Evolutionary conservation across 768 basidiomycete species (phyloP).

Genomic region (Pluteus cervinus): DNA sequence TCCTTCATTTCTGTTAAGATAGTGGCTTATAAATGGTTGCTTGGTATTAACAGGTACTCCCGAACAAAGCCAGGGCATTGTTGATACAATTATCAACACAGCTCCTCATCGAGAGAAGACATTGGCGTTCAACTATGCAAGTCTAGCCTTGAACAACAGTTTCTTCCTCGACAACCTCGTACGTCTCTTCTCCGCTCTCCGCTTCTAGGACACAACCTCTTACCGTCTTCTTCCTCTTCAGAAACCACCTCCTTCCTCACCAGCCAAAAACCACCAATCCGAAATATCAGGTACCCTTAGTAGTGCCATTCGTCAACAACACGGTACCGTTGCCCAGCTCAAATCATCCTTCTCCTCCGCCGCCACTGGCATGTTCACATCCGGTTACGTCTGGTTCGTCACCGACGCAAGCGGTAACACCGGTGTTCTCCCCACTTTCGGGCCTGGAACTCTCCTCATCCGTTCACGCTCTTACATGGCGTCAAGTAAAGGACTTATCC

Average conservation of each 20-base stretch:
- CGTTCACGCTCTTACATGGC: conserved; percentile 43
- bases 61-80: conserved; percentile 50
- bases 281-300: conserved; percentile 28
- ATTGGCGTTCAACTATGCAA: conserved; percentile 86
- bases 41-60: conserved; percentile 41
- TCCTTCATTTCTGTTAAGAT: conserved; percentile 1
- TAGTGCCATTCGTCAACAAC: conserved; percentile 35
- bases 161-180: conserved; percentile 91
- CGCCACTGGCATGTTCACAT: conserved; percentile 70
- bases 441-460: conserved; percentile 82
- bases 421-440: conserved; percentile 82
- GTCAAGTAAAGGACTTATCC: conserved; percentile 10
- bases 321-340: conserved; percentile 61
- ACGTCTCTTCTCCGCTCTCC: conserved; percentile 23
- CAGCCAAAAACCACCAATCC: conserved; percentile 28
- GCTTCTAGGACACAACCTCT: not conserved
- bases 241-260: conserved; percentile 34
- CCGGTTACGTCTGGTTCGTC: conserved; percentile 88
- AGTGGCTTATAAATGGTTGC: conserved; percentile 1
- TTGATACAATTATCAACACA: conserved; percentile 67
- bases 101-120: conserved; percentile 51
- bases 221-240: conserved; percentile 16
- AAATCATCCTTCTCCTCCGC: conserved; percentile 75
- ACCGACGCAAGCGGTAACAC: conserved; percentile 52
- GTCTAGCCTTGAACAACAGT: conserved; percentile 88